Base-by-base conservation (phyloP, 2,329 filamentous ascomycete species). In the Seiridium cupressi region DNA sequence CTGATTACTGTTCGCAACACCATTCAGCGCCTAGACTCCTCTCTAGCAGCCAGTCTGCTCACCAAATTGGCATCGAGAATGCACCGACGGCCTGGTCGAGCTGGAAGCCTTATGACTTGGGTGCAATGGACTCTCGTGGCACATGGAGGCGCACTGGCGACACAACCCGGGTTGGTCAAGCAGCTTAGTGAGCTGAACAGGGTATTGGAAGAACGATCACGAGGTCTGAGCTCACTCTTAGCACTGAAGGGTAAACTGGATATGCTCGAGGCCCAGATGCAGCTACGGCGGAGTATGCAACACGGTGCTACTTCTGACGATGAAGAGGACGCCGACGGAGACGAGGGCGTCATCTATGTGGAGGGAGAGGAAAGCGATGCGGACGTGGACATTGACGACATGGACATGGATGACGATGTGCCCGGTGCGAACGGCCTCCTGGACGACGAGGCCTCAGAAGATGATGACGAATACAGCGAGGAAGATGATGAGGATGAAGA, bases 161-260 rank as follows among this genome's bases (percentile, higher is more conserved):
- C 89, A 38, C 92, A 96, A 73, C 87, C 91, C n/a, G 89, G 93
- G 64, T 82, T 97, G 44, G 84, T 95, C 66, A 88, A 89, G 70
- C 89, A 89, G 71, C 84, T 99, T 61, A 83, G 85, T 53, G 88
- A 90, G 46, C 81, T 99, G 58, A 91, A 94, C 74, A 89, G 90
- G 71, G 94, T 98, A 18, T 85, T 98, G 61, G 89, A 93, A 63
- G 92, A 96, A 77, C 88, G 95, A 47, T 89, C 93, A 40, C 89
- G 88, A 64, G 93, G 92, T 13, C 81, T 98, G 32, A 88, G 90
- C 63, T 92, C 90, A 65, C 80, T 99, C 51, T 81, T 99, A 42
- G 86, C 93, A 26, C 83, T 99, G 62, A 97, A 97, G 79, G 95
- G 95, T 32, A 97, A 97, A 76, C 83, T 99, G 38, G 94, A 98